phyloP scores from a whole-genome alignment of 2,329 filamentous ascomycete genomes.

The Trichoderma gracile region DNA sequence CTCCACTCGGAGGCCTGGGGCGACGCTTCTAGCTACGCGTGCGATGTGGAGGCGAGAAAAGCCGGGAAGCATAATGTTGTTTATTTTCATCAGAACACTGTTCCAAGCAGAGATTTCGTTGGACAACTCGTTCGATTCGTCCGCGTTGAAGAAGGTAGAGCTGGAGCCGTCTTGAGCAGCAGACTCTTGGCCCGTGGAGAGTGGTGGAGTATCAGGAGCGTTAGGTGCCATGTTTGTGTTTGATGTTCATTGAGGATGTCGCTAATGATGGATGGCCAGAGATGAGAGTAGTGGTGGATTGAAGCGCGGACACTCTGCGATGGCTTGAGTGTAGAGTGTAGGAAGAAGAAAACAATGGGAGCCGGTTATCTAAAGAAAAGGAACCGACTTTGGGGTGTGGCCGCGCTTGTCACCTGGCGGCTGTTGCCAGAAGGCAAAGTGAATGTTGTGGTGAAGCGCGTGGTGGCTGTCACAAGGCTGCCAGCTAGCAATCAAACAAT shows the following conservation, averaged over 20 bases:
- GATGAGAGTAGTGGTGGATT: too few relatives aligned
- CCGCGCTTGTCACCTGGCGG: not conserved
- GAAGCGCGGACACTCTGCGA: too few relatives aligned
- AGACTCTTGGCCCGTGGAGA: not conserved
- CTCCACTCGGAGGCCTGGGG: constrained; percentile 7
- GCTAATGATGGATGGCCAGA: too few relatives aligned
- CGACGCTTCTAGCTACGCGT: not conserved
- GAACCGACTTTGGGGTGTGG: too few relatives aligned
- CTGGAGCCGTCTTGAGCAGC: too few relatives aligned
- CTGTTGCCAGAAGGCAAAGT: not conserved
- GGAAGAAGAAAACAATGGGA: too few relatives aligned
- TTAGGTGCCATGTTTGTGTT: not conserved
- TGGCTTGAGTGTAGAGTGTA: too few relatives aligned
- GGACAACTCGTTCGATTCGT: not conserved
- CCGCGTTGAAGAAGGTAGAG: not conserved
- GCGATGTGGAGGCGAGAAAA: not conserved
- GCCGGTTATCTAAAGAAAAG: too few relatives aligned
- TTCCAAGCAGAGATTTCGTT: not conserved
- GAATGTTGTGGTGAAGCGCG: not conserved
- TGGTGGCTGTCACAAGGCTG: not conserved
- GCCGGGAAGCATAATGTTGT: not conserved
- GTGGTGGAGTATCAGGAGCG: not conserved
- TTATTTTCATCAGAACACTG: not conserved
- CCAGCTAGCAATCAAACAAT: not conserved
- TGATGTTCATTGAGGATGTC: too few relatives aligned